Base-by-base conservation (phyloP, 2,329 filamentous ascomycete species). In the Sordariomycetes sp. region DNA sequence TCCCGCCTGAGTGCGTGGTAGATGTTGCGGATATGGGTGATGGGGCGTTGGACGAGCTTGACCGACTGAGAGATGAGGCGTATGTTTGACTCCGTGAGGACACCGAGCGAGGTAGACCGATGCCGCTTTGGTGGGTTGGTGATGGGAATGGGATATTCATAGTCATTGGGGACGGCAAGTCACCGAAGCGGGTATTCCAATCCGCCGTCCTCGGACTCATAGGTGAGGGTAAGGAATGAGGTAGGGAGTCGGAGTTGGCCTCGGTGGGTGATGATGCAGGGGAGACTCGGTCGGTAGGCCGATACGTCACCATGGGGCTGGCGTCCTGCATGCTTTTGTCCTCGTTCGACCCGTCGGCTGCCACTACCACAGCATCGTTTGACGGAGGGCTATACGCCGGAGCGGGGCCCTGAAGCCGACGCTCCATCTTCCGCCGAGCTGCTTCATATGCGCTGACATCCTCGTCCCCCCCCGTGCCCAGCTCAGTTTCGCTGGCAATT, bases 401-500 rank as follows among this genome's bases (percentile, higher is more conserved):
- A 6, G 78, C 74, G 1, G 77, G 76, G 0, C 78, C 76, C 60
- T 76, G 74, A 32, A 80, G 72, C 60, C 80, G 77, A 53, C 73
- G 71, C 18, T 79, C 77, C 34, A 82, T 64, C 65, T 80, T 82
- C 59, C 73, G 71, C 60, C 75, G 71, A 0, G 77, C 76, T 14
- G 74, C 63, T 59, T 85, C 79, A 60, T 83, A 84, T 1, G 76
- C 70, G 50, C 71, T 77, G 40, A 77, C 59, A 22, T 68, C 68
- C 3, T 72, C 68, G 0, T 71, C 69, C 35, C 72, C 71, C 25
- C 74, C 71, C 0, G 71, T 73, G 1, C 72, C 72, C 6, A 77
- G 62, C 46, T 76, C 72, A 0, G 72, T 73, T 1, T 74, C 73
- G 14, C 70, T 71, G 16, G 72, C 66, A 51, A 69, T 65, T 5